Conservation (phyloP, 306 rosid species). For the Astragalus membranaceus region DNA sequence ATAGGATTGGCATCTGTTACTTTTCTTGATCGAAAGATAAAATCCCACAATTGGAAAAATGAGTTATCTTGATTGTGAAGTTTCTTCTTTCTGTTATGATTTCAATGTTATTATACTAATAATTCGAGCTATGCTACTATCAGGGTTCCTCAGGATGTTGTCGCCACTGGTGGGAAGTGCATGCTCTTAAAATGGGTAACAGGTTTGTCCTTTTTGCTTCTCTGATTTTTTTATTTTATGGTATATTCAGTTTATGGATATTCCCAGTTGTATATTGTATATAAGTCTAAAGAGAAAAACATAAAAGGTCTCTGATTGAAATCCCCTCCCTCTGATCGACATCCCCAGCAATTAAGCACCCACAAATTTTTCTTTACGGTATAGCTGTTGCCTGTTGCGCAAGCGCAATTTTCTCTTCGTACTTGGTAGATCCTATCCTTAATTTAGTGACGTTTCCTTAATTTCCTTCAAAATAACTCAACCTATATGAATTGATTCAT, state of each 20-base stretch:
- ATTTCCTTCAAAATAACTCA: background rate
- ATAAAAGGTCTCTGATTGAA: background rate
- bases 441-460: background rate
- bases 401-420: background rate
- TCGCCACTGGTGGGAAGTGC: constrained; percentile 93
- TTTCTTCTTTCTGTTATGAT: background rate
- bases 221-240: background rate
- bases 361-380: background rate
- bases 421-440: background rate
- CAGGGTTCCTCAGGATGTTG: constrained; percentile 97
- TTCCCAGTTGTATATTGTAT: background rate
- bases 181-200: constrained; percentile 79
- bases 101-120: background rate
- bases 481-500: background rate
- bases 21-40: background rate
- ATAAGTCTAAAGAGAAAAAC: background rate
- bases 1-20: background rate
- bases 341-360: background rate
- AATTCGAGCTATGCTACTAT: background rate
- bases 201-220: constrained; percentile 37
- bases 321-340: background rate
- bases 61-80: background rate
- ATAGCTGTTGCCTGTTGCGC: background rate
- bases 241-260: background rate
- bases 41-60: background rate